A percentile compares a stretch with the other conserved stretches of the same genome.
These are phyloP conservation scores for Wickerhamiella infanticola DNA, from an alignment of 1,139 yeast genomes.

Conservation along the genomic window DNA sequence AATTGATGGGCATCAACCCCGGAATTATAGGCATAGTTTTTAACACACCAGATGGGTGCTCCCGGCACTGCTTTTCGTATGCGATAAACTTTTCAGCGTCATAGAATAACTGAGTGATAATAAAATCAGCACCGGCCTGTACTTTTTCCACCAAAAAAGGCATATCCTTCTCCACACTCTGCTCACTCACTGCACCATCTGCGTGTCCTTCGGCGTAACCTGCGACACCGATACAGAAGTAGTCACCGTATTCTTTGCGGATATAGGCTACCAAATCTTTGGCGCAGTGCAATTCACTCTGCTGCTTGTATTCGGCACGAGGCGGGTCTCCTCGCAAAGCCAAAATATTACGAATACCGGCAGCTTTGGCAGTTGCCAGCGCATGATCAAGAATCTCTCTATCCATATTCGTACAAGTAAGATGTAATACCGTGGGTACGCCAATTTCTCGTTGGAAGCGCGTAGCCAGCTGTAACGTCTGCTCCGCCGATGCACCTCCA, in stretches of 20 bases:
- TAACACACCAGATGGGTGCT: conserved; percentile 29
- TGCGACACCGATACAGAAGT: conserved; percentile 81
- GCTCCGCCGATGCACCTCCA: conserved; percentile 85
- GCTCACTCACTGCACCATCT: conserved; percentile 14
- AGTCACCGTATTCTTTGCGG: conserved; percentile 47
- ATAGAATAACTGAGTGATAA: conserved; percentile 85
- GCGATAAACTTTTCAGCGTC: conserved; percentile 49
- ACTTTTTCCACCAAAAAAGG: conserved; percentile 40
- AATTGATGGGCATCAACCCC: conserved; percentile 93
- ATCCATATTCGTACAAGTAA: conserved; percentile 92
- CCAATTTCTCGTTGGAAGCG: conserved; percentile 63
- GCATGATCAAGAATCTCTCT: conserved; percentile 64
- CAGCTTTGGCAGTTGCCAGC: conserved; percentile 31
- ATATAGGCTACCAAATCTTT: conserved; percentile 68
- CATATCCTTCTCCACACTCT: conserved; percentile 13
- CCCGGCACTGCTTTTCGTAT: conserved; percentile 31
- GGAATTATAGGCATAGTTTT: conserved; percentile 54
- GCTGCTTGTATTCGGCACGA: conserved; percentile 13
- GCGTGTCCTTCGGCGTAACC: conserved; percentile 91
- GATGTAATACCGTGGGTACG: conserved; percentile 77
- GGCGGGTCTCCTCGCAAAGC: conserved; percentile 97
- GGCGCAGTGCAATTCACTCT: conserved; percentile 14
- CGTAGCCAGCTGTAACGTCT: conserved; percentile 69
- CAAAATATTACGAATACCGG: conserved; percentile 81
- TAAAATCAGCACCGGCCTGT: conserved; percentile 86